These are phyloP conservation scores for Emericellopsis cladophorae DNA, from an alignment of 2,329 filamentous ascomycete genomes.

Conservation along the genomic window DNA sequence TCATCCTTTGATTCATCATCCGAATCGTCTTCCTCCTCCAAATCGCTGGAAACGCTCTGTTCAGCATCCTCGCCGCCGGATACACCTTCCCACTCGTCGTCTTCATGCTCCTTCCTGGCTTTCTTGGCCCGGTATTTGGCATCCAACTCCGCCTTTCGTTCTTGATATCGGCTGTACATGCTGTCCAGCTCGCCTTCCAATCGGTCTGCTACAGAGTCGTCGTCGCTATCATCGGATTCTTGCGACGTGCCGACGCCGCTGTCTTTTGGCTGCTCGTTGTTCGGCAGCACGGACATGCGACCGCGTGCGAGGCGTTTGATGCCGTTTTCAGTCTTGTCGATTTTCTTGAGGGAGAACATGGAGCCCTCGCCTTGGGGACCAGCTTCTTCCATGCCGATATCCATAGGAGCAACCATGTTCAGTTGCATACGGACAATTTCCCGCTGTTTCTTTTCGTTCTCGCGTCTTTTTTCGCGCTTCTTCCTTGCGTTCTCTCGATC, in stretches of 20 bases:
- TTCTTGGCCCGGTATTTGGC: constrained; percentile 87
- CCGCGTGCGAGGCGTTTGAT: constrained; percentile 51
- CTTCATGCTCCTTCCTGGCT: constrained; percentile 65
- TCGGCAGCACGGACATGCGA: constrained; percentile 58
- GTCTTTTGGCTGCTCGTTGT: constrained; percentile 32
- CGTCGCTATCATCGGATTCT: constrained; percentile 49
- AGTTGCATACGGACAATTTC: constrained; percentile 95
- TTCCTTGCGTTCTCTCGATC: constrained; percentile 66
- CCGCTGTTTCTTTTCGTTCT: constrained; percentile 89
- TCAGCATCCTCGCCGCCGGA: constrained; percentile 46
- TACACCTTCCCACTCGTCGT: constrained; percentile 88
- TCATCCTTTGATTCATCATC: constrained; percentile 19
- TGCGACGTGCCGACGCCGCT: constrained; percentile 41
- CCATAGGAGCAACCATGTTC: constrained; percentile 91
- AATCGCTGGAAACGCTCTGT: constrained; percentile 51
- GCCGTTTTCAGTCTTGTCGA: constrained; percentile 59
- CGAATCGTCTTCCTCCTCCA: constrained; percentile 38
- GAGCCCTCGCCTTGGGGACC: constrained; percentile 67
- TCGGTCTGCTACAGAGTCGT: constrained; percentile 68
- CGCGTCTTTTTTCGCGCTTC: constrained; percentile 72
- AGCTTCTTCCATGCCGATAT: constrained; percentile 83
- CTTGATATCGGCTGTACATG: constrained; percentile 78
- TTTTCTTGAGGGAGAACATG: constrained; percentile 75
- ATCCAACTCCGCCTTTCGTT: constrained; percentile 65
- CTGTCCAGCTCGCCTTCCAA: constrained; percentile 77